phyloP scores from a whole-genome alignment of 2,329 filamentous ascomycete genomes.

The Ophiocordyceps camponoti-saundersi region DNA sequence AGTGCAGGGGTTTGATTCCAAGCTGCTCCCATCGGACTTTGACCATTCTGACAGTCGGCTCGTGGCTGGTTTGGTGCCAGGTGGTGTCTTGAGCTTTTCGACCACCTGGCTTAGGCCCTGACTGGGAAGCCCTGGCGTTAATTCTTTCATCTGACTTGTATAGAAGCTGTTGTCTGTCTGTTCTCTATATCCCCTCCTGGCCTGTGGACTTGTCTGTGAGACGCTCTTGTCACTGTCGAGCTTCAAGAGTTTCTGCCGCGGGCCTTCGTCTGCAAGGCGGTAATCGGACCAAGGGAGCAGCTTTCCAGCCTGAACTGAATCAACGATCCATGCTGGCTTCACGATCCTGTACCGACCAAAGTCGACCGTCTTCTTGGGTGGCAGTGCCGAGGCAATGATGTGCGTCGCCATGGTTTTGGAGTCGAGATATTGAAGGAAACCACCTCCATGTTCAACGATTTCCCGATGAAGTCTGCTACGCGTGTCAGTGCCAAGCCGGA shows the following conservation, averaged over 20 bases:
- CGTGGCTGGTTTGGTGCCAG: slow-evolving; percentile 1
- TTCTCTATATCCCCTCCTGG: slow-evolving; percentile 52
- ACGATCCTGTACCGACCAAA: slow-evolving; percentile 81
- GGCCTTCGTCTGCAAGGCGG: slow-evolving; percentile 69
- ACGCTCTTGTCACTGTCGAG: slow-evolving; percentile 44
- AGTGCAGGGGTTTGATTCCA: neutral
- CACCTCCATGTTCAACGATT: slow-evolving; percentile 85
- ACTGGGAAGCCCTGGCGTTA: slow-evolving; percentile 8
- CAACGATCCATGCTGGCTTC: slow-evolving; percentile 85
- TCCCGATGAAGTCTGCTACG: slow-evolving; percentile 50
- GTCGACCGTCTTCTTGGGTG: slow-evolving; percentile 84
- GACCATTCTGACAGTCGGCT: neutral
- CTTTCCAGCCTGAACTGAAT: slow-evolving; percentile 68
- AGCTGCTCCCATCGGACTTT: neutral
- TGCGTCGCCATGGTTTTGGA: slow-evolving; percentile 91
- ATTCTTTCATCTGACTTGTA: slow-evolving; percentile 45
- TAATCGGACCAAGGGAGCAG: slow-evolving; percentile 78
- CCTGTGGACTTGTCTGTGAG: slow-evolving; percentile 44
- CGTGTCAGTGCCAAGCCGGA: slow-evolving; percentile 4
- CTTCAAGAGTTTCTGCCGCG: slow-evolving; percentile 60
- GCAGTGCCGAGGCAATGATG: slow-evolving; percentile 79
- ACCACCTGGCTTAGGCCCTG: slow-evolving; percentile 12
- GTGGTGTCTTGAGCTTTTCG: slow-evolving; percentile 12
- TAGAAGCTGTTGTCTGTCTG: slow-evolving; percentile 78
- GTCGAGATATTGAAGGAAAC: slow-evolving; percentile 87